Evolutionary conservation across 768 basidiomycete genomes (phyloP).

Genomic region (Panaeolus cyanescens): DNA sequence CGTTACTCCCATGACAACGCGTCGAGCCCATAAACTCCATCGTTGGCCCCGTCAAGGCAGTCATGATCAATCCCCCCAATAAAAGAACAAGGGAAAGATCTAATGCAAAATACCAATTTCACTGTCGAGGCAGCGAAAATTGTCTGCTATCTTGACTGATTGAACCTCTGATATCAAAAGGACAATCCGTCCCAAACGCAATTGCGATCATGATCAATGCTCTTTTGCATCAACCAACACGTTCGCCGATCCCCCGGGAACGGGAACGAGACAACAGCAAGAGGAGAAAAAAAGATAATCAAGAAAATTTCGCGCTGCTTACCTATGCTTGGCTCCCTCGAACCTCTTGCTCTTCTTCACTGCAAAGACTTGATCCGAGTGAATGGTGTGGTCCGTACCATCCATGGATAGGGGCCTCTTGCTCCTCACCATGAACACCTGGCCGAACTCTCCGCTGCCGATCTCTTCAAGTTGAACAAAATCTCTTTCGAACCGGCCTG

Average conservation of each 20-base stretch:
- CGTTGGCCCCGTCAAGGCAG: neutral
- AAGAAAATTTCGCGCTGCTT: slow-evolving; percentile 33
- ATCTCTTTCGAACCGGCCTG: slow-evolving; percentile 75
- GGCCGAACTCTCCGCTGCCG: slow-evolving; percentile 92
- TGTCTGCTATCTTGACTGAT: neutral
- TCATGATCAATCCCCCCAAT: neutral
- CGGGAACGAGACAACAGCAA: slow-evolving; percentile 9
- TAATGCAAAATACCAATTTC: neutral
- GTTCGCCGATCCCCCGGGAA: neutral
- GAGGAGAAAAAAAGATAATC: slow-evolving; percentile 12
- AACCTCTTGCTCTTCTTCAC: slow-evolving; percentile 95
- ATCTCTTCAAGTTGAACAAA: slow-evolving; percentile 81
- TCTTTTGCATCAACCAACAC: neutral
- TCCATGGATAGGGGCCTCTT: slow-evolving; percentile 41
- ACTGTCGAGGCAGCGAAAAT: neutral
- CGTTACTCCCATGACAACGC: neutral
- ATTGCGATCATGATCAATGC: slow-evolving; percentile 1
- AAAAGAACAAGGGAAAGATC: slow-evolving; percentile 7
- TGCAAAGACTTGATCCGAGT: slow-evolving; percentile 41
- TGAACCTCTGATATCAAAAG: neutral
- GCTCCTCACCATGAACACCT: slow-evolving; percentile 80
- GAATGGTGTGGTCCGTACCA: slow-evolving; percentile 52
- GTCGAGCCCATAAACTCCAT: neutral
- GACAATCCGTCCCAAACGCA: neutral
- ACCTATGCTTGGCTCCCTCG: slow-evolving; percentile 91